Evolutionary conservation across 2,329 filamentous ascomycete genomes (phyloP), one percentile per base, ranked within the genome.

Genomic region (Xylaria sp.): DNA sequence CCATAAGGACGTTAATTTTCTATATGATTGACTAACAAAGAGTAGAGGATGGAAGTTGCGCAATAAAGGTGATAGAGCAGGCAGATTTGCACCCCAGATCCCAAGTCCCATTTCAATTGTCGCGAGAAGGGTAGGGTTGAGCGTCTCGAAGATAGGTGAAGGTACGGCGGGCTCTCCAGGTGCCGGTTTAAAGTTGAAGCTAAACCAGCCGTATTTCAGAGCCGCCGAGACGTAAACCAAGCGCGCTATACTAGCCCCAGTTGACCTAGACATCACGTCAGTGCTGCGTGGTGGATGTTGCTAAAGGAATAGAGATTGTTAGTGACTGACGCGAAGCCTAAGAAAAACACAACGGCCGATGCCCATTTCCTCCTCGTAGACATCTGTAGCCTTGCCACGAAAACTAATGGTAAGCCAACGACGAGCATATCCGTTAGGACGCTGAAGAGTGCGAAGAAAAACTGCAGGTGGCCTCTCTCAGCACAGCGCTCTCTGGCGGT

Each of bases 111-210:
- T 58, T 36, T 66, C 64, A 31, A 66, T 50, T 9, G 60, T 66
- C 17, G 64, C 55, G 9, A 66, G 55, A 17, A 66, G 60, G 2
- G 64, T 63, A 49, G 64, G 64, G 17, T 66, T 66, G 22, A 66
- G 45, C 7, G 36, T 39, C 13, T 54, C 38, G 29, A 66, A 59
- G 17, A 66, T 38, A 0, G 31, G 64, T 13, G 58, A 63, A 22
- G 64, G 58, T 22, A 61, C 33, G 9, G 60, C 53, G 7, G 64
- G 51, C 27, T 66, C n/a, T 1, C 59, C 59, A 15, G 64, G 64
- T 20, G 42, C 59, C 10, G 64, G 64, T 44, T 66, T 47, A n/a
- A 31, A 66, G 5, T 56, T 36, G 29, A 66, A 66, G 15, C 38
- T 47, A 13, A 66, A 58, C 51, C 59, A 58, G 42, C 64, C 59